Percentiles rank a stretch among this genome's conserved stretches.
Conservation (phyloP, 352 stramenopile species). For the Phytophthora parvispora region DNA sequence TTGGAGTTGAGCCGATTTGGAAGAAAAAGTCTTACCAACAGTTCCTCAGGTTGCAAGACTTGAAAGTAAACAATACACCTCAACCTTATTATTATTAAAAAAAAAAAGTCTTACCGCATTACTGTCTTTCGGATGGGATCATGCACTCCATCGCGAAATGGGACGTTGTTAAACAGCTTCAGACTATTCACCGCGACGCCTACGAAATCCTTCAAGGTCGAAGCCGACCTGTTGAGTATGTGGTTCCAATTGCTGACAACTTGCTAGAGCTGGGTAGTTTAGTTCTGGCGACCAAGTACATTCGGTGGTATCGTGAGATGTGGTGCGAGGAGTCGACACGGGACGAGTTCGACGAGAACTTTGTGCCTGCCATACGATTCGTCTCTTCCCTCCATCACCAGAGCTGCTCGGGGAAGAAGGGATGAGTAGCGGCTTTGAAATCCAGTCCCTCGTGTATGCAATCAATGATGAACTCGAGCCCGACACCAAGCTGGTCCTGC, state of each 20-base stretch:
- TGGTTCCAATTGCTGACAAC: background rate
- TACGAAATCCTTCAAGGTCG: background rate
- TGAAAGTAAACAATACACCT: no score
- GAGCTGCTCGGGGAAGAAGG: background rate
- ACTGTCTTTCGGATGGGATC: background rate
- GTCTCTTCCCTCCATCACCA: background rate
- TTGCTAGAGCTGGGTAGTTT: background rate
- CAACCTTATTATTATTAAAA: no score
- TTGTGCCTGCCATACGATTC: background rate
- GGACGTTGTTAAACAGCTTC: background rate
- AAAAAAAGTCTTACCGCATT: no score
- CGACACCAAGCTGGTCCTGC: background rate
- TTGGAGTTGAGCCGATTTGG: background rate
- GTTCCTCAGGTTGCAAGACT: no score
- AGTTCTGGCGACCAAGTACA: background rate
- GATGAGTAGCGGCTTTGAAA: background rate
- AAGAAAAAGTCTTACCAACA: no score
- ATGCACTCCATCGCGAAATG: background rate
- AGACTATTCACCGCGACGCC: background rate
- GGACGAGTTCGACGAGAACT: background rate
- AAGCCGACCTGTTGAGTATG: background rate
- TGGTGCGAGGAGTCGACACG: background rate
- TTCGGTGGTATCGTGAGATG: background rate
- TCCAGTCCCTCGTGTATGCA: background rate
- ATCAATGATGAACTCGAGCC: background rate